Conservation (phyloP, 176 grass and related monocot species). For the Sorghum bicolor region DNA sequence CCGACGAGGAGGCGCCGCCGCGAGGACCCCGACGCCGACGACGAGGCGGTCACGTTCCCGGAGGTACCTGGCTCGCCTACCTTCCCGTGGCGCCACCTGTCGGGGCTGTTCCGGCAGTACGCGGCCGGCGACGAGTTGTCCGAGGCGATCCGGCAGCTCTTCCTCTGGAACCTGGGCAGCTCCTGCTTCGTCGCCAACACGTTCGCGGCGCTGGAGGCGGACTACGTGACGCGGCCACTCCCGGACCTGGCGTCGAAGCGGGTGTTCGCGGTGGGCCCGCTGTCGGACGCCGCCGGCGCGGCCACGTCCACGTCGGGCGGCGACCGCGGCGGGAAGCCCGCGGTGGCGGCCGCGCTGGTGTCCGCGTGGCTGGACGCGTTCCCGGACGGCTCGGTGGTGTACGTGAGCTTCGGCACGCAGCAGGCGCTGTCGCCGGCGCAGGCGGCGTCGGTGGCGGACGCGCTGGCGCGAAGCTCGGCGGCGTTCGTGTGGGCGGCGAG, state of each 20-base stretch:
- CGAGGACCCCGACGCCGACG: not conserved
- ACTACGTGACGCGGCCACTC: conserved; percentile 42
- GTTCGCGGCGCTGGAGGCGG: conserved; percentile 38
- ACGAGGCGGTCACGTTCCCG: conserved; percentile 26
- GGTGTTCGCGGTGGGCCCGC: conserved; percentile 52
- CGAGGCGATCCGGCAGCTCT: conserved; percentile 42
- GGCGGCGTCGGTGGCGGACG: conserved; percentile 39
- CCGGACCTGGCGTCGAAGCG: conserved; percentile 33
- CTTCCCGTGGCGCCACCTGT: conserved; percentile 43
- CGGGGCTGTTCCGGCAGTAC: conserved; percentile 32
- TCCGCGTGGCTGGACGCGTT: conserved; percentile 53
- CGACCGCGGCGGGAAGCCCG: conserved; percentile 20
- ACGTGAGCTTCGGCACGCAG: conserved; percentile 65
- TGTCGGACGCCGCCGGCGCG: not conserved
- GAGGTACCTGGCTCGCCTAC: conserved; percentile 22
- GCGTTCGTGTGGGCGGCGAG: conserved; percentile 51
- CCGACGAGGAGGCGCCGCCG: not conserved
- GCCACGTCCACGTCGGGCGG: not conserved
- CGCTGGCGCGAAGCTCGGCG: conserved; percentile 33
- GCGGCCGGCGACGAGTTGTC: conserved; percentile 43
- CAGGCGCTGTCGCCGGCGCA: conserved; percentile 8
- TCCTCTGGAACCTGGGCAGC: conserved; percentile 57
- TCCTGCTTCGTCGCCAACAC: conserved; percentile 46
- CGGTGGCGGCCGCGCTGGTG: not conserved
- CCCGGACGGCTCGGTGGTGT: conserved; percentile 41